Percentiles rank a stretch among this genome's conserved stretches.
Evolutionary conservation across 257 asterid genomes (phyloP).

Genomic region (Vinca minor): DNA sequence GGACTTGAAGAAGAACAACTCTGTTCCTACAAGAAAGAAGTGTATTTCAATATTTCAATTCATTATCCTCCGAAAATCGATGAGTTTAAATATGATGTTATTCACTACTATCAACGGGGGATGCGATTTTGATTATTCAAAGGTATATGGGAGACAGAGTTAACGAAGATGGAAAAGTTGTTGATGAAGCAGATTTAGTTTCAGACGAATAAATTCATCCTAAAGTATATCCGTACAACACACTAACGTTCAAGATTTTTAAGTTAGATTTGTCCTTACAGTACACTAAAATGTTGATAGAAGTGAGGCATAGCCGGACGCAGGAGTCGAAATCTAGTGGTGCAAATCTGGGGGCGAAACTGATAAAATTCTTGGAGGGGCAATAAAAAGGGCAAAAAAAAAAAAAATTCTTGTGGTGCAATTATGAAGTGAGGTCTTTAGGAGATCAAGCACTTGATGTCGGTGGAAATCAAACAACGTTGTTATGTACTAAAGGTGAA

Average conservation of each 20-base stretch:
- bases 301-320: too few relatives aligned
- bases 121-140: neutral
- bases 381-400: too few relatives aligned
- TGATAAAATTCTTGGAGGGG: too few relatives aligned
- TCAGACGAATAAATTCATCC: neutral
- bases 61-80: neutral
- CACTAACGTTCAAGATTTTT: neutral
- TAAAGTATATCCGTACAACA: neutral
- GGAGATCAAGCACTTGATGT: neutral
- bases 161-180: neutral
- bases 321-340: too few relatives aligned
- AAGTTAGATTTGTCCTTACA: neutral
- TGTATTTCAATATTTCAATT: neutral
- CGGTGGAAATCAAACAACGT: neutral
- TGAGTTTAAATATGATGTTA: neutral
- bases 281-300: neutral
- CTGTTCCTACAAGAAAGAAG: neutral
- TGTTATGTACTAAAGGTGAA: neutral
- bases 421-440: neutral
- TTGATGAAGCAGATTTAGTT: neutral
- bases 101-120: neutral
- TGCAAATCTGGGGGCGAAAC: too few relatives aligned
- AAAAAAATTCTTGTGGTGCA: too few relatives aligned
- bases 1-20: neutral
- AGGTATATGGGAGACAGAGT: neutral